phyloP scores from a whole-genome alignment of 345 rosid genomes.

The Corymbia maculata region DNA sequence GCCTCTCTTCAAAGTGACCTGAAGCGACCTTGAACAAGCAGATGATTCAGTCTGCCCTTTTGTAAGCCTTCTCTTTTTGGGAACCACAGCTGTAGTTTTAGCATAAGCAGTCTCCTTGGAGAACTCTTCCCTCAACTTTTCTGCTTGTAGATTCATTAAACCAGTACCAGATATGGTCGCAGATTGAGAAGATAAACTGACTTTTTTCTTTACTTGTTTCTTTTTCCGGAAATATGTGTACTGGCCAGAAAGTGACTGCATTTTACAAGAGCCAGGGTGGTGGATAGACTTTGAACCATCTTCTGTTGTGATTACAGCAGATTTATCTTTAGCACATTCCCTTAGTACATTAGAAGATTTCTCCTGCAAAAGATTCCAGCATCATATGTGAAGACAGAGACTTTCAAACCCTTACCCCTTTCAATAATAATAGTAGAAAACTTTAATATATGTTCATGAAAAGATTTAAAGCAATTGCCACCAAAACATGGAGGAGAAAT shows the following conservation, averaged over 20 bases:
- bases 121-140: constrained; percentile 24
- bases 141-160: constrained; percentile 10
- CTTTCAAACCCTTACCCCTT: neutral
- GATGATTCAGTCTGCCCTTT: constrained; percentile 22
- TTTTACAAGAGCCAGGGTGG: neutral
- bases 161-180: constrained; percentile 5
- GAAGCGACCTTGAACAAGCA: constrained; percentile 12
- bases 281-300: neutral
- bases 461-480: neutral
- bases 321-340: neutral
- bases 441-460: neutral
- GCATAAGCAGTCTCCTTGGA: constrained; percentile 2
- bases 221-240: constrained; percentile 48
- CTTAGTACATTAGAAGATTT: constrained; percentile 1
- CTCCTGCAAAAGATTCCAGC: constrained; percentile 15
- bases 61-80: constrained; percentile 20
- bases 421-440: neutral
- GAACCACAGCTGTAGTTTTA: constrained; percentile 7
- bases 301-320: neutral
- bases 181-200: constrained; percentile 20
- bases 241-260: constrained; percentile 22
- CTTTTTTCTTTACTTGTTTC: constrained; percentile 26
- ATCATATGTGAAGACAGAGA: neutral
- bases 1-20: constrained; percentile 13
- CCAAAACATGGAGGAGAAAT: neutral